Evolutionary conservation across 768 basidiomycete species (phyloP), one percentile per base, ranked within the genome.

Genomic region (Lyophyllum shimeji): DNA sequence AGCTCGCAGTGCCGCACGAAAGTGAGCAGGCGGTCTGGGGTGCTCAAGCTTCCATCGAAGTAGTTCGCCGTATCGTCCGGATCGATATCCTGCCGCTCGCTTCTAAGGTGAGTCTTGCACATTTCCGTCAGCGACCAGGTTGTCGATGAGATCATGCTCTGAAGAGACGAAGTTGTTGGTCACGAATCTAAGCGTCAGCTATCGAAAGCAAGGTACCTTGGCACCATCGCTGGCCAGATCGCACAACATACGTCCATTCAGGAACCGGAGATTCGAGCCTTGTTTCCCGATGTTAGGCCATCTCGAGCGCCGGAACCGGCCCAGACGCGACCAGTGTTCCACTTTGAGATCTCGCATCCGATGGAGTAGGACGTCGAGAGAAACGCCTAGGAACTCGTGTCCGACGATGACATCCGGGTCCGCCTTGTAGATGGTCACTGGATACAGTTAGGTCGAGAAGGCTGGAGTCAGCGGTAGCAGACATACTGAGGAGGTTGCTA

Each of bases 111-210:
- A 0, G 93, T 90, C 59, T 79, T 82, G 73, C 92, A 95, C 95
- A 99, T 98, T 71, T 99, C 97, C 8, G 93, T 93, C 51, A 98
- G 74, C 2, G 95, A 96, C 97, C 97, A 99, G 1, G 97, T 98
- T 3, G 94, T 98, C 2, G 97, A 98, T 0, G 87, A 74, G 67
- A 99, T 98, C 93, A 98, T 96, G 20, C 90, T 87, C 94, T 96
- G 64, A 34, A 43, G 56, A 29, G 34, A 24, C 49, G 40, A 42
- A 8, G 3, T 48, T 2, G 20, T 54, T 23, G 9, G 7, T 21
- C 7, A 13, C 1, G 43, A 48, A 43, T 15, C 29, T n/a, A 9
- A 29, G 29, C 29, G 5, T 17, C 44, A 49, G 25, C 31, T 2
- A 25, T 11, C 15, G 34, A 37, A 29, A 25, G 40, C 31, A 24